Conservation (phyloP, 805 yeast species). For the Limtongia smithiae region DNA sequence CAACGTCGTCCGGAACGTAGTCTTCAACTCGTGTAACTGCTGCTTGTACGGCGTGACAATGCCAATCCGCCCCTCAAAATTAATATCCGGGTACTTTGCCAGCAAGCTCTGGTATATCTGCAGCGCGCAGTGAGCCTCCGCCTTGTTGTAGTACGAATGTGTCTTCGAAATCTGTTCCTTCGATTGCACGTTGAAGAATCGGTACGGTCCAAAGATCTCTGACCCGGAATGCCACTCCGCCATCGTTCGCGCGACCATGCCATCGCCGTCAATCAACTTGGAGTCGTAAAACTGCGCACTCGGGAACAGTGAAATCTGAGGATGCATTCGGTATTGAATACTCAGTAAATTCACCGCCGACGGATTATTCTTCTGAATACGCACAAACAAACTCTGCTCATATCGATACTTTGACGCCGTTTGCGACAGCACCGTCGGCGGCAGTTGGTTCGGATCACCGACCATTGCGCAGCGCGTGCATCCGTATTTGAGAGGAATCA, state of each 20-base stretch:
- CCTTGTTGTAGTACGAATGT: conserved; percentile 63
- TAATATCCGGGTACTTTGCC: conserved; percentile 45
- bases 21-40: conserved; percentile 62
- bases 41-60: conserved; percentile 93
- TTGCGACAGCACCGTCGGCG: conserved; percentile 92
- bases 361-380: conserved; percentile 73
- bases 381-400: conserved; percentile 88
- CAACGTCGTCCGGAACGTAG: conserved; percentile 53
- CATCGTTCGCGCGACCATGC: conserved; percentile 55
- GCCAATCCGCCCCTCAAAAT: conserved; percentile 75
- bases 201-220: conserved; percentile 63
- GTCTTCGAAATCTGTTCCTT: conserved; percentile 64
- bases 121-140: conserved; percentile 71
- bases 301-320: conserved; percentile 83
- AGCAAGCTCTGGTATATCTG: conserved; percentile 60
- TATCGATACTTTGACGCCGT: conserved; percentile 76
- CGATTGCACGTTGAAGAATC: conserved; percentile 67
- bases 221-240: conserved; percentile 69
- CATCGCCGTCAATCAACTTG: conserved; percentile 69
- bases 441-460: conserved; percentile 97
- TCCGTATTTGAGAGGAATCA: conserved; percentile 90
- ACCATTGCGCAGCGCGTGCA: conserved; percentile 90
- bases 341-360: conserved; percentile 66
- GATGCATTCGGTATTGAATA: conserved; percentile 98
- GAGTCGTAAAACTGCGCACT: conserved; percentile 76